phyloP scores from a whole-genome alignment of 2,329 filamentous ascomycete genomes.

The Trichoderma atrobrunneum region DNA sequence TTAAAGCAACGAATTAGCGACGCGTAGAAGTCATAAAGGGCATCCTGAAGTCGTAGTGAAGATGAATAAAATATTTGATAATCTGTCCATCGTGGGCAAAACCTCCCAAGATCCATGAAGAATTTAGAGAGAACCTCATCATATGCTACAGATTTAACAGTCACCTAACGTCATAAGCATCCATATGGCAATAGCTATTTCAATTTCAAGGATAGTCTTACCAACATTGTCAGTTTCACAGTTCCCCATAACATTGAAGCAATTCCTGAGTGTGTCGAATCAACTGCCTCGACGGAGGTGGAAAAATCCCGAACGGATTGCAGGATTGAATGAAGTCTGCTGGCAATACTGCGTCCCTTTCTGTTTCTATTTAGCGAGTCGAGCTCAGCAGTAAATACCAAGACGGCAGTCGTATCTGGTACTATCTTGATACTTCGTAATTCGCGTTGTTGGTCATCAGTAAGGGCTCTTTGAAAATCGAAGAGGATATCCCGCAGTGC shows the following conservation, averaged over 20 bases:
- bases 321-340: conserved; percentile 32
- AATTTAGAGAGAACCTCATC: conserved; percentile 39
- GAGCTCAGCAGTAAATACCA: conserved; percentile 36
- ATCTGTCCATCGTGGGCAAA: conserved; percentile 37
- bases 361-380: conserved; percentile 25
- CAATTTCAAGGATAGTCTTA: conserved; percentile 3
- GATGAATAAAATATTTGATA: conserved; percentile 37
- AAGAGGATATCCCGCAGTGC: not conserved
- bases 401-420: conserved; percentile 31
- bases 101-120: conserved; percentile 34
- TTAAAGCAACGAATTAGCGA: conserved; percentile 37
- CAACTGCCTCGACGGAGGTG: conserved; percentile 35
- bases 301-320: conserved; percentile 38
- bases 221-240: conserved; percentile 40
- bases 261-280: conserved; percentile 36
- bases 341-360: conserved; percentile 29
- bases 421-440: not conserved
- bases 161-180: conserved; percentile 24
- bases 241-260: conserved; percentile 44
- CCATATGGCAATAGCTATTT: rapidly evolving
- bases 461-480: not conserved
- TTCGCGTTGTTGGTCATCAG: conserved; percentile 11
- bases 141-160: conserved; percentile 37
- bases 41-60: conserved; percentile 33
- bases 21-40: conserved; percentile 36